Percentiles rank a stretch among this genome's conserved stretches.
Conservation (phyloP, 805 yeast species). For the Metschnikowia continentalis region DNA sequence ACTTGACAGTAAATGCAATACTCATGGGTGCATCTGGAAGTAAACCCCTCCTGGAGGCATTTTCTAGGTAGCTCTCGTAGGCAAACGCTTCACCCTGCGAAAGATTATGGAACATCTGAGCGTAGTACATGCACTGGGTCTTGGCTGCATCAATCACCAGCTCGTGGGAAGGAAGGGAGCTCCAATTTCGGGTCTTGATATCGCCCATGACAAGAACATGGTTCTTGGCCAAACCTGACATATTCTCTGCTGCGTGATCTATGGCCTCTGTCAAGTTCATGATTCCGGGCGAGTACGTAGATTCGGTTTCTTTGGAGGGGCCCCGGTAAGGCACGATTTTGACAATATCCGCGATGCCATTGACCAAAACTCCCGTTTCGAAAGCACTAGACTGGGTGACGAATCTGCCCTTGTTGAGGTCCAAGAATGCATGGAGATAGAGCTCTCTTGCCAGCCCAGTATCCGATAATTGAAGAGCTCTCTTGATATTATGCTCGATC, state of each 20-base stretch:
- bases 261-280: background rate
- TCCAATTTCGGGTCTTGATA: slow-evolving; percentile 54
- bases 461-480: slow-evolving; percentile 39
- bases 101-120: slow-evolving; percentile 32
- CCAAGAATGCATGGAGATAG: slow-evolving; percentile 49
- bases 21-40: slow-evolving; percentile 48
- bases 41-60: slow-evolving; percentile 44
- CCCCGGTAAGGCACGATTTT: slow-evolving; percentile 1
- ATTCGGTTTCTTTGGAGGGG: background rate
- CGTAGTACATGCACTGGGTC: slow-evolving; percentile 60
- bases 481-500: slow-evolving; percentile 37
- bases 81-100: slow-evolving; percentile 22
- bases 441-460: slow-evolving; percentile 61
- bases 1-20: slow-evolving; percentile 34
- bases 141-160: slow-evolving; percentile 48
- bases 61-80: slow-evolving; percentile 42
- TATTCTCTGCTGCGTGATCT: background rate
- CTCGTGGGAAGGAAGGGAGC: slow-evolving; percentile 44
- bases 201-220: slow-evolving; percentile 34
- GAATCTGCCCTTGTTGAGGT: slow-evolving; percentile 23
- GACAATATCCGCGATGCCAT: slow-evolving; percentile 46
- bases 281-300: background rate
- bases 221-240: slow-evolving; percentile 7
- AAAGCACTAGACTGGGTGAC: slow-evolving; percentile 4
- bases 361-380: slow-evolving; percentile 41